These are phyloP conservation scores for Hymenoscyphus fraxineus DNA, from an alignment of 2,329 filamentous ascomycete genomes.

Conservation along the genomic window DNA sequence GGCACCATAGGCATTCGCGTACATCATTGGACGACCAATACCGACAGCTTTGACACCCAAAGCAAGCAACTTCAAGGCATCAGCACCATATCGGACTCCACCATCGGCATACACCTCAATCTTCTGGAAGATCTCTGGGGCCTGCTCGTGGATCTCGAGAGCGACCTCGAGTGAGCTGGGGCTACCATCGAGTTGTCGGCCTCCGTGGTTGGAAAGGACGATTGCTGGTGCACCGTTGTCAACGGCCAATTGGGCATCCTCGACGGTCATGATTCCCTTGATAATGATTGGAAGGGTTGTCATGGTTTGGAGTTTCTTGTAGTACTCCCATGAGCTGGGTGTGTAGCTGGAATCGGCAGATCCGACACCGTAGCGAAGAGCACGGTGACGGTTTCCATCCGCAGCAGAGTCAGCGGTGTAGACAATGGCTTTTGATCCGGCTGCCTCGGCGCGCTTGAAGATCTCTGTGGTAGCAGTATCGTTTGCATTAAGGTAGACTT, in stretches of 20 bases:
- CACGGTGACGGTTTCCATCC: conserved; percentile 24
- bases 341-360: conserved; percentile 12
- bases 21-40: conserved; percentile 51
- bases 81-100: conserved; percentile 52
- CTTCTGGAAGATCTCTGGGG: conserved; percentile 22
- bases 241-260: conserved; percentile 58
- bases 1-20: conserved; percentile 46
- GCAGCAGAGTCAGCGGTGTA: conserved; percentile 27
- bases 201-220: conserved; percentile 39
- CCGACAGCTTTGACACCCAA: conserved; percentile 60
- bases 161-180: conserved; percentile 55
- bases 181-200: conserved; percentile 57
- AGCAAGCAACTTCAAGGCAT: conserved; percentile 58
- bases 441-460: conserved; percentile 23
- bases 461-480: conserved; percentile 13
- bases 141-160: conserved; percentile 49
- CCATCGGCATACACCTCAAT: conserved; percentile 57
- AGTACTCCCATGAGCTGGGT: conserved; percentile 35
- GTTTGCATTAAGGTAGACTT: conserved; percentile 20
- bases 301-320: conserved; percentile 36
- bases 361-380: conserved; percentile 20
- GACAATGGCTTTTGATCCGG: conserved; percentile 27
- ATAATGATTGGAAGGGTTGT: conserved; percentile 29
- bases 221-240: conserved; percentile 51
- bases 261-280: conserved; percentile 48